These are phyloP conservation scores for Iodosphaeria phyllophila DNA, from an alignment of 2,329 filamentous ascomycete species.

Conservation along the genomic window DNA sequence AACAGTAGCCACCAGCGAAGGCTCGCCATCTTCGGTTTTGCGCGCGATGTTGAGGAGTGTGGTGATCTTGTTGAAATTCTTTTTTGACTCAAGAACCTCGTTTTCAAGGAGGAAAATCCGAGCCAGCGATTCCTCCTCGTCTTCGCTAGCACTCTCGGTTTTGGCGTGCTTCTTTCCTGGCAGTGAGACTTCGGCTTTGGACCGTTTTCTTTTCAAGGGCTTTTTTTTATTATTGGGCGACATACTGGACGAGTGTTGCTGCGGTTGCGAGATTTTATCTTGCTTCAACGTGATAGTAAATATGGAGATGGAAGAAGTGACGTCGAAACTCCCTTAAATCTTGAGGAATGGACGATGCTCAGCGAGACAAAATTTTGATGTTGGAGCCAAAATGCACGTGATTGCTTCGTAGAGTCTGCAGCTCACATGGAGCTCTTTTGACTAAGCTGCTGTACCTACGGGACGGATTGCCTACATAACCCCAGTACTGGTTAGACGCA, in stretches of 20 bases:
- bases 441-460: too few relatives aligned
- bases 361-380: too few relatives aligned
- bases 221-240: slow-evolving; percentile 10
- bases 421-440: too few relatives aligned
- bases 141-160: slow-evolving; percentile 25
- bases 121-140: slow-evolving; percentile 30
- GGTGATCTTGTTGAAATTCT: slow-evolving; percentile 82
- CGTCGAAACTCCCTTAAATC: too few relatives aligned
- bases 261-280: too few relatives aligned
- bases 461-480: too few relatives aligned
- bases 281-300: too few relatives aligned
- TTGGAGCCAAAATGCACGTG: too few relatives aligned
- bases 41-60: slow-evolving; percentile 44
- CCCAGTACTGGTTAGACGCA: too few relatives aligned
- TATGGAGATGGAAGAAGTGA: too few relatives aligned
- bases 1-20: slow-evolving; percentile 51
- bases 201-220: slow-evolving; percentile 32
- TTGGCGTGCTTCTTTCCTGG: slow-evolving; percentile 35
- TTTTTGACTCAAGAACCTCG: slow-evolving; percentile 67
- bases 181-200: slow-evolving; percentile 20
- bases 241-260: slow-evolving; percentile 9
- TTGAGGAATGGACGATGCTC: too few relatives aligned
- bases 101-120: slow-evolving; percentile 60
- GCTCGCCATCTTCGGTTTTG: slow-evolving; percentile 29
- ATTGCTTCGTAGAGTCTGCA: too few relatives aligned